Conservation (phyloP, 805 yeast genomes). For the Wickerhamomyces sydowiorum region DNA sequence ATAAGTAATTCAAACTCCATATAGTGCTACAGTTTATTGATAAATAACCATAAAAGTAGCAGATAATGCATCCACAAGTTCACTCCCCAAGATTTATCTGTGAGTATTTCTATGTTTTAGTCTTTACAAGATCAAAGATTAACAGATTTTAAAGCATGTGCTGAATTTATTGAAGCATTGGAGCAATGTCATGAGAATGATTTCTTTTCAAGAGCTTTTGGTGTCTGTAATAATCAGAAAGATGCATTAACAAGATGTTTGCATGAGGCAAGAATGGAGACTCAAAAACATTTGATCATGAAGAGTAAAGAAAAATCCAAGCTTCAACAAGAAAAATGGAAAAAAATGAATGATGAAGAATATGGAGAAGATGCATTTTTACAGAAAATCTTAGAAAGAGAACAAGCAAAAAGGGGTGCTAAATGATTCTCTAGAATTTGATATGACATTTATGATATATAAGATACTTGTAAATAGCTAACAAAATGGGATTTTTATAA, state of each 20-base stretch:
- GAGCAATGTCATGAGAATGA: constrained; percentile 81
- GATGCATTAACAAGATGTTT: constrained; percentile 75
- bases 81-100: constrained; percentile 43
- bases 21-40: neutral
- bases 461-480: neutral
- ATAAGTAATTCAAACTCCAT: too few relatives aligned
- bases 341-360: constrained; percentile 65
- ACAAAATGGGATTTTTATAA: neutral
- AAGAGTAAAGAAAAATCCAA: constrained; percentile 53
- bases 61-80: constrained; percentile 47
- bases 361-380: constrained; percentile 72
- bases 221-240: constrained; percentile 80
- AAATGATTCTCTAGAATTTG: too few relatives aligned
- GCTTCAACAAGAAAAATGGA: constrained; percentile 52
- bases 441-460: too few relatives aligned
- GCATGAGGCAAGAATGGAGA: constrained; percentile 65
- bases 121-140: neutral
- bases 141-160: constrained; percentile 46
- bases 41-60: neutral
- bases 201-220: constrained; percentile 65
- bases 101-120: constrained; percentile 18
- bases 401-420: constrained; percentile 31
- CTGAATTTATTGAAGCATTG: constrained; percentile 75
- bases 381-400: constrained; percentile 56
- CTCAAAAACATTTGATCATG: constrained; percentile 47